Base-by-base conservation (phyloP, 2,329 filamentous ascomycete species). In the Pseudocercospora ulei region DNA sequence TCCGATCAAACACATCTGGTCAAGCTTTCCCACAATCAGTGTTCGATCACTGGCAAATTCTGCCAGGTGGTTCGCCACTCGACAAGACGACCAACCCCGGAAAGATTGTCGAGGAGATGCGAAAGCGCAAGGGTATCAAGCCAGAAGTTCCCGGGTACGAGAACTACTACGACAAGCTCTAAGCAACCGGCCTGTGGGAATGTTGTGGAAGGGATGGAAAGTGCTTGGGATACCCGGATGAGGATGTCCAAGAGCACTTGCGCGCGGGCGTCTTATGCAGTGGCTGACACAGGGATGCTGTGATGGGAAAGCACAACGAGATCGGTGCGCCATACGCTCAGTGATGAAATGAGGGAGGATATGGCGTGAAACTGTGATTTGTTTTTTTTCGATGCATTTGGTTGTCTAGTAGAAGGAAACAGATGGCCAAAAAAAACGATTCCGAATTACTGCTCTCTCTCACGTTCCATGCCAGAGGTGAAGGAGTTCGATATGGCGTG, bases 91-190 rank as follows among this genome's bases (percentile, higher is more conserved):
- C 76, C 62, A 84, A 87, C 76, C 75, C 81, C 59, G 90, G 87
- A 65, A 67, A 76, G 64, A 73, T 95, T 59, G 85, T 96, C 58
- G 71, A 73, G 64, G 76, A 80, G 44, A 93, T 92, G 81, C 86
- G 90, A 65, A 95, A 95, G 80, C 84, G 88, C 72, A 98, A 98
- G 85, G 90, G 88, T 85, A 74, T 98, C 76, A 98, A 98, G 85
- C 71, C 81, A 63, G 77, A 85, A 61, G 82, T 95, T 65, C 88
- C 90, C 59, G 83, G 81, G 65, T 80, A 86, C 72, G 84, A 85
- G 65, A 93, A 95, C 77, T 59, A 58, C 54, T 59, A 59, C 54
- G 56, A 59, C 55, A 59, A 59, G 52, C 51, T 59, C 46, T 59
- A 59, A 50, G 42, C 48, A 40, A 37, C 41, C 41, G 25, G 39